Conservation (phyloP, 2,329 filamentous ascomycete genomes). For the Alternaria brassicicola region DNA sequence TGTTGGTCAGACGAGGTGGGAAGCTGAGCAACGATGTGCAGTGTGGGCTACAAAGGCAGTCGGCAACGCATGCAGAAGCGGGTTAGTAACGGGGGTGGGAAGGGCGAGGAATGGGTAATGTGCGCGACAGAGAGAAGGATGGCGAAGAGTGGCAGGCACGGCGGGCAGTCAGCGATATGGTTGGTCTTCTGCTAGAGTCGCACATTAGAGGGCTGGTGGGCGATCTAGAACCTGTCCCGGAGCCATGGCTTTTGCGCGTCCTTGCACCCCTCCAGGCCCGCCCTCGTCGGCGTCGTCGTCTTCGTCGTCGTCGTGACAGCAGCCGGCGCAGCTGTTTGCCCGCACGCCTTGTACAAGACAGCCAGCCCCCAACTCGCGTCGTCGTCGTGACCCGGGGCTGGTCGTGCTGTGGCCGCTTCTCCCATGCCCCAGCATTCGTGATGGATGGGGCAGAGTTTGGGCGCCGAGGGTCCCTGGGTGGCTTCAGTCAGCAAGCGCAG, state of each 20-base stretch:
- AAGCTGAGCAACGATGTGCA: constrained; percentile 4
- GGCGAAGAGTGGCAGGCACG: constrained; percentile 32
- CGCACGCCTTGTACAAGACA: background rate
- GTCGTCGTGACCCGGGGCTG: background rate
- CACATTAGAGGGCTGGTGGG: constrained; percentile 34
- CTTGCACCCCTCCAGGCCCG: constrained; percentile 12
- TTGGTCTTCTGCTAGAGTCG: constrained; percentile 35
- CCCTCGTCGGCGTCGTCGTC: background rate
- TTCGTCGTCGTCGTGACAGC: background rate
- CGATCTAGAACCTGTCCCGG: constrained; percentile 44
- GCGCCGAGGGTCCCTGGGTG: constrained; percentile 6
- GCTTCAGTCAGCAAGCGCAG: constrained; percentile 10
- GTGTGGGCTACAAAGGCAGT: constrained; percentile 19
- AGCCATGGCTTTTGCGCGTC: constrained; percentile 34
- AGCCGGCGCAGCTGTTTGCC: background rate
- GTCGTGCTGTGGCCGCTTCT: background rate
- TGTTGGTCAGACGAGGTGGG: constrained; percentile 18
- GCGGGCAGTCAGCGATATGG: constrained; percentile 30
- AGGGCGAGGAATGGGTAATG: constrained; percentile 31
- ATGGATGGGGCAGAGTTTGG: constrained; percentile 2
- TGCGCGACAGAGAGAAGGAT: constrained; percentile 30
- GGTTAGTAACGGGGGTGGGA: constrained; percentile 26
- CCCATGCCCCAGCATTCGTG: background rate
- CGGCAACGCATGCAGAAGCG: constrained; percentile 25
- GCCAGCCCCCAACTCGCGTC: background rate